Percentiles rank a stretch among this genome's conserved stretches.
Evolutionary conservation across 805 yeast genomes (phyloP).

Genomic region (Ogataea parapolymorpha): DNA sequence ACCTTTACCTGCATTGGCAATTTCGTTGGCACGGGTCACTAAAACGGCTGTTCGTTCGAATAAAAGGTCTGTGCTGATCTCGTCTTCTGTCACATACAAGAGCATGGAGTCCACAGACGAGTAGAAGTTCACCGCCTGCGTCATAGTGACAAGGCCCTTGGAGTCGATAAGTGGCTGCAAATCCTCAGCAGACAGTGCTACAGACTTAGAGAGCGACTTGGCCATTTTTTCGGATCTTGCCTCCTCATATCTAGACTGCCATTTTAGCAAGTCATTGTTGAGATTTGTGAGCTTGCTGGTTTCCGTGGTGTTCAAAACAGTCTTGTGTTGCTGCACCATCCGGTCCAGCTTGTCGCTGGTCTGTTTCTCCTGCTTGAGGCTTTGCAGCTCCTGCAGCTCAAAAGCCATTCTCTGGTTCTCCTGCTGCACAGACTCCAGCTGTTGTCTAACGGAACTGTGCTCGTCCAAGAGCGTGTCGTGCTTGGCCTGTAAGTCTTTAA

Average conservation of each 20-base stretch:
- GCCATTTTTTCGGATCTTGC: constrained; percentile 32
- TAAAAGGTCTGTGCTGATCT: constrained; percentile 36
- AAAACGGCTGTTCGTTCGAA: constrained; percentile 52
- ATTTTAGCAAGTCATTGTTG: constrained; percentile 32
- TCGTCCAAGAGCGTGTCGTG: constrained; percentile 5
- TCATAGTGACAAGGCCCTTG: constrained; percentile 45
- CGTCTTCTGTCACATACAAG: constrained; percentile 22
- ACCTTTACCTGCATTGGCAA: constrained; percentile 36
- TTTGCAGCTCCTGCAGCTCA: constrained; percentile 8
- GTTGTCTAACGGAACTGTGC: constrained; percentile 7
- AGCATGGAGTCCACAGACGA: constrained; percentile 47
- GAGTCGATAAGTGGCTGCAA: constrained; percentile 13
- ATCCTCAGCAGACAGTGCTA: constrained; percentile 6
- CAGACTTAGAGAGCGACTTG: constrained; percentile 8
- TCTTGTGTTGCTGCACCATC: constrained; percentile 2
- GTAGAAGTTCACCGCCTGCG: constrained; percentile 35
- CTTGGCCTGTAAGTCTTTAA: constrained; percentile 3
- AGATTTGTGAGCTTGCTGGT: constrained; percentile 10
- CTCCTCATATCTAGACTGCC: constrained; percentile 52
- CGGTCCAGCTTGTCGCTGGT: constrained; percentile 7
- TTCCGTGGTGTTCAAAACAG: constrained; percentile 8
- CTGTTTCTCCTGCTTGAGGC: constrained; percentile 9
- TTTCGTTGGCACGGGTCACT: constrained; percentile 41
- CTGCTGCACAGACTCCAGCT: constrained; percentile 8
- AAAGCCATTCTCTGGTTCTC: constrained; percentile 13